Base-by-base conservation (phyloP, 345 rosid genomes). In the Pelargonium nanum region DNA sequence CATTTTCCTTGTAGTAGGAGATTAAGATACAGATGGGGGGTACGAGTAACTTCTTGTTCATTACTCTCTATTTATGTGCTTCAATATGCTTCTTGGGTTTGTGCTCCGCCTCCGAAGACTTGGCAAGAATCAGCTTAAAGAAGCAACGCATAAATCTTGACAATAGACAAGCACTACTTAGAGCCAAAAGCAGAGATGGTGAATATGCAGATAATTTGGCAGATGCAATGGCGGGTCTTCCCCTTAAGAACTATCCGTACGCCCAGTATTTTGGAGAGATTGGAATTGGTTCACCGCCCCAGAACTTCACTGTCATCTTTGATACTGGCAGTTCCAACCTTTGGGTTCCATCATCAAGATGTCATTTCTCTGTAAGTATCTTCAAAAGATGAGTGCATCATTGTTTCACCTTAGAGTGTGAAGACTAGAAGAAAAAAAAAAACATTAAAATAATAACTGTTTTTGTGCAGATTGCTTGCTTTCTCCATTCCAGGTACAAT, bases 281-380 rank as follows among this genome's bases (percentile, higher is more conserved):
- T 22, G 83, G 84, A 61, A 77, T 84, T 19, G 94, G 96, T 53
- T 67, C 94, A 0, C 96, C 91, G 3, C 78, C 91, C 0, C 96
- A 89, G 65, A 80, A 75, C 22, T 89, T 89, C 69, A 63, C 86
- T 10, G 96, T 89, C 72, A 67, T 84, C 61, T 89, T 89, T 54
- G 94, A 89, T 58, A 84, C 96, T 0, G 96, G 94, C 23, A 89
- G 94, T 64, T 89, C 96, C 44, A 86, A 89, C 65, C 86, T 89
- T 51, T 89, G 96, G 96, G 77, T 89, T 66, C 96, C 96, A 22
- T 89, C 96, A 4, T 68, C 85, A 56, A 81, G 83, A 62, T 89
- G 96, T 68, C 73, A 66, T 70, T 77, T 86, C 53, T 78, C 89
- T 17, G 96, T 86, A 70, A 82, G 91, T 63, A 28, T 12, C 44